Percentiles rank a stretch among this genome's conserved stretches.
Conservation (phyloP, 768 basidiomycete species). For the Leccinum uliginosum region DNA sequence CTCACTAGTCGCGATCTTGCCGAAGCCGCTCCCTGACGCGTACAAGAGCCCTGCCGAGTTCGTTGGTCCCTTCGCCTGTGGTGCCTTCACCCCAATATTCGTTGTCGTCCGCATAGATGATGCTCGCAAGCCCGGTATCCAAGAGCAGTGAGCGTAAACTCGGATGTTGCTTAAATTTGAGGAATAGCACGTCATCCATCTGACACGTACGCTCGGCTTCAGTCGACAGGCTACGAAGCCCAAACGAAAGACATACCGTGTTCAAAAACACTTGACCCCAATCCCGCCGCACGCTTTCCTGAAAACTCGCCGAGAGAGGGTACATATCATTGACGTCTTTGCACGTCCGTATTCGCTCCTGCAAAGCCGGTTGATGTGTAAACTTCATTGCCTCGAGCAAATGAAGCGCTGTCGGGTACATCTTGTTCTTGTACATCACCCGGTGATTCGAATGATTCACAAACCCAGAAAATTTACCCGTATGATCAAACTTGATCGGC, state of each 20-base stretch:
- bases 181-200: conserved; percentile 66
- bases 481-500: conserved; percentile 41
- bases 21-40: conserved; percentile 49
- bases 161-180: conserved; percentile 71
- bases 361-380: conserved; percentile 46
- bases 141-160: conserved; percentile 52
- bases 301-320: conserved; percentile 29
- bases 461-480: conserved; percentile 42
- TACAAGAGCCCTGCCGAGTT: conserved; percentile 58
- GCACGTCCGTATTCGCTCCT: conserved; percentile 50
- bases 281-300: conserved; percentile 43
- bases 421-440: conserved; percentile 49
- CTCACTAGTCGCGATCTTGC: conserved; percentile 20
- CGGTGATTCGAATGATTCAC: conserved; percentile 64
- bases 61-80: conserved; percentile 48
- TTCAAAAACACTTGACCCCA: conserved; percentile 53
- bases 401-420: conserved; percentile 69
- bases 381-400: conserved; percentile 77
- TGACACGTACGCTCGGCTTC: conserved; percentile 21
- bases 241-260: conserved; percentile 36
- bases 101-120: conserved; percentile 58
- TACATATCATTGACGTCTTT: conserved; percentile 38
- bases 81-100: conserved; percentile 65
- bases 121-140: conserved; percentile 43
- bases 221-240: neutral